Evolutionary conservation across 1,139 yeast genomes (phyloP).

Genomic region (Pichia sp.): DNA sequence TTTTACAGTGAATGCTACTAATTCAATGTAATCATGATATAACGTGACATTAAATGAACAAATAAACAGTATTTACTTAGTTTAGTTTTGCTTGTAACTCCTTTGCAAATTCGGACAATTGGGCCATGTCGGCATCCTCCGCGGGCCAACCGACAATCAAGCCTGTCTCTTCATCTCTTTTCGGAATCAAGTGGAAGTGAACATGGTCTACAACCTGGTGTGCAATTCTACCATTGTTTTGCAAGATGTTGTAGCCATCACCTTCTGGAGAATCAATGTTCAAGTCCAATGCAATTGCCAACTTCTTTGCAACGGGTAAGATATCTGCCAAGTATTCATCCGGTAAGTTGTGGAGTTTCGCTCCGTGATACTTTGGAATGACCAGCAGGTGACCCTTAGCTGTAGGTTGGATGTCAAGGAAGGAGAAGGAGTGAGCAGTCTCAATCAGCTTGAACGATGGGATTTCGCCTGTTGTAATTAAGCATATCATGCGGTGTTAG

Average conservation of each 20-base stretch:
- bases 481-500: constrained; percentile 4
- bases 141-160: constrained; percentile 90
- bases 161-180: constrained; percentile 62
- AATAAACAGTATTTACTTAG: background rate
- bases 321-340: constrained; percentile 83
- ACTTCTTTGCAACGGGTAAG: constrained; percentile 79
- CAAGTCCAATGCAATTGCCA: constrained; percentile 62
- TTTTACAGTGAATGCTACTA: background rate
- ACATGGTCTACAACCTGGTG: constrained; percentile 95
- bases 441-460: constrained; percentile 87
- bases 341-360: constrained; percentile 82
- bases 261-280: constrained; percentile 62
- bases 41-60: background rate
- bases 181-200: constrained; percentile 94
- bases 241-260: constrained; percentile 79
- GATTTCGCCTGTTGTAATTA: constrained; percentile 53
- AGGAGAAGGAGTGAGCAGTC: constrained; percentile 71
- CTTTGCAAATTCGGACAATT: constrained; percentile 59
- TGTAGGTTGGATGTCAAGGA: constrained; percentile 89
- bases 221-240: constrained; percentile 89
- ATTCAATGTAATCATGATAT: background rate
- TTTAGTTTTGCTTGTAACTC: constrained; percentile 47
- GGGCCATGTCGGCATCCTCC: constrained; percentile 64
- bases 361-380: constrained; percentile 91
- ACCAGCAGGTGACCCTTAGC: constrained; percentile 81